Conservation (phyloP, 2,329 filamentous ascomycete species). For the Microdochium trichocladiopsis region DNA sequence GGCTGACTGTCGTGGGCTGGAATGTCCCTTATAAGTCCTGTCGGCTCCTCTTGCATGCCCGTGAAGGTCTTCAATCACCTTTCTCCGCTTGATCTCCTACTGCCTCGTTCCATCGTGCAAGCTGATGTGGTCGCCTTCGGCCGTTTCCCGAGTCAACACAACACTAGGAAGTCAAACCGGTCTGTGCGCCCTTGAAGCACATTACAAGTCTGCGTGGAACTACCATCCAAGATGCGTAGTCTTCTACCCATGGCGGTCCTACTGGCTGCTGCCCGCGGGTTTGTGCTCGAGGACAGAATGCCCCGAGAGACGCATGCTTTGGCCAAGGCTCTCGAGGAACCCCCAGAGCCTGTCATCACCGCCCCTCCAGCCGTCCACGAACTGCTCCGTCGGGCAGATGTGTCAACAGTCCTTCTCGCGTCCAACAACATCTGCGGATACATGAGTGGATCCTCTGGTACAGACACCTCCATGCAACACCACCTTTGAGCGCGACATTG, state of each 20-base stretch:
- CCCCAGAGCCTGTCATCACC: constrained; percentile 24
- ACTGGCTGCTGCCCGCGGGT: constrained; percentile 23
- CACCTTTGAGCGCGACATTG: too few relatives aligned
- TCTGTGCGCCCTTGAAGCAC: too few relatives aligned
- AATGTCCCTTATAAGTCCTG: too few relatives aligned
- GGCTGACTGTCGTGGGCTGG: too few relatives aligned
- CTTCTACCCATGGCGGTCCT: constrained; percentile 20
- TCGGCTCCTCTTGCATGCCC: too few relatives aligned
- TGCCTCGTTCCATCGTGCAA: too few relatives aligned
- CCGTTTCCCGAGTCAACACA: too few relatives aligned
- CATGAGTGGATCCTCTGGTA: constrained; percentile 31
- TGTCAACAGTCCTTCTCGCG: constrained; percentile 32
- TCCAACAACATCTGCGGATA: constrained; percentile 45
- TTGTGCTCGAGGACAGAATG: constrained; percentile 20
- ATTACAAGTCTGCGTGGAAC: background rate
- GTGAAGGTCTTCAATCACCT: too few relatives aligned
- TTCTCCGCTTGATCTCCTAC: too few relatives aligned
- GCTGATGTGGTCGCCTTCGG: too few relatives aligned
- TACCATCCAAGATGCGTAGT: constrained; percentile 12
- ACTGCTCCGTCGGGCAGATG: constrained; percentile 21
- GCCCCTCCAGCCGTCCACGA: constrained; percentile 25
- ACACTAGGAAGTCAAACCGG: background rate
- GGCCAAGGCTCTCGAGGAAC: constrained; percentile 17
- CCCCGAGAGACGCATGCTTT: constrained; percentile 26
- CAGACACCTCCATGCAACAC: constrained; percentile 2